phyloP scores from a whole-genome alignment of 768 basidiomycete species.

The Mycena belliarum region DNA sequence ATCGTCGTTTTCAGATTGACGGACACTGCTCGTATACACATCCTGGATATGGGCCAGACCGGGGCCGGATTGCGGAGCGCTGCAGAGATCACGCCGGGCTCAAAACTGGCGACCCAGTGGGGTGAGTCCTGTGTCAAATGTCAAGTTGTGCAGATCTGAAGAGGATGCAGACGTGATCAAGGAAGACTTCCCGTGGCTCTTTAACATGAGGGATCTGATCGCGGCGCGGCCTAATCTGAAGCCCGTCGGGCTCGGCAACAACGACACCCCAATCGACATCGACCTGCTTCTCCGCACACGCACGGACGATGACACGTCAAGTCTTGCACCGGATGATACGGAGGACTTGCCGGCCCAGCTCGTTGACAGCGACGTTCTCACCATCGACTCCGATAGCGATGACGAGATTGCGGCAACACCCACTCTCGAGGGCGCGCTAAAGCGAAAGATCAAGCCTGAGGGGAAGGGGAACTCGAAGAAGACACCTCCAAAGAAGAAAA shows the following conservation, averaged over 20 bases:
- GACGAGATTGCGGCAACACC: neutral
- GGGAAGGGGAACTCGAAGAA: neutral
- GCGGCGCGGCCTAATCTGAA: constrained; percentile 20
- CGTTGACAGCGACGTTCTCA: neutral
- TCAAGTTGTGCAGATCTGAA: too few species aligned
- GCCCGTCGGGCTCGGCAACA: constrained; percentile 21
- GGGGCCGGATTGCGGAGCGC: neutral
- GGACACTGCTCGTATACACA: neutral
- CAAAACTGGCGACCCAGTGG: neutral
- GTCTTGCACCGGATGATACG: neutral
- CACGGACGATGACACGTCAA: neutral
- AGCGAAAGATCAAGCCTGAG: neutral
- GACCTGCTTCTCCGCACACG: neutral
- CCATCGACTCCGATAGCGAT: neutral
- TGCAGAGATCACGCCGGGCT: neutral
- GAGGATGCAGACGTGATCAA: neutral
- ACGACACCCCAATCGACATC: neutral
- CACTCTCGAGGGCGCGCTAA: neutral
- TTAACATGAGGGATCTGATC: constrained; percentile 6
- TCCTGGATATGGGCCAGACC: neutral
- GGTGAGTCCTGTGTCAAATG: neutral
- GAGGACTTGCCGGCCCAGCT: neutral
- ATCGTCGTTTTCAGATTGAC: neutral
- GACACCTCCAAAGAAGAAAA: neutral
- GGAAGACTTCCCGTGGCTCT: neutral